Conservation (phyloP, 75 land plant species). For the Picea glauca region DNA sequence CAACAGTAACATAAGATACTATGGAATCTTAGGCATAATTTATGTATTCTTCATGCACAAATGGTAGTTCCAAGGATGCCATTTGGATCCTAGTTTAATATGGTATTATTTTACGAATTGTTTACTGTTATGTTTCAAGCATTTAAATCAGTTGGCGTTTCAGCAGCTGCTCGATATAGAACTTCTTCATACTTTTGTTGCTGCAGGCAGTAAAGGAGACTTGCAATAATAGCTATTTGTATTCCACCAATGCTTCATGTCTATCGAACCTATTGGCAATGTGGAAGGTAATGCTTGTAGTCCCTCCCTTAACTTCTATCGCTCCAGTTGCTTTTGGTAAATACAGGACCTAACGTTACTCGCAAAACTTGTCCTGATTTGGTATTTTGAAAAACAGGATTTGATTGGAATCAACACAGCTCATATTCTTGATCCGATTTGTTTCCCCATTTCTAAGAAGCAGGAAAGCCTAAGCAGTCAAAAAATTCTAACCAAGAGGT, state of each 20-base stretch:
- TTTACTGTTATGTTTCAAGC: not conserved
- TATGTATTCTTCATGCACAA: too few species aligned
- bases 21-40: too few species aligned
- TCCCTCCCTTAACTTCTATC: too few species aligned
- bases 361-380: not conserved
- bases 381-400: not conserved
- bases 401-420: constrained; percentile 7
- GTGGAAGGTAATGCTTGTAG: too few species aligned
- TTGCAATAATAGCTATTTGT: constrained; percentile 31
- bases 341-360: not conserved
- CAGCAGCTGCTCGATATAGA: not conserved
- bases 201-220: constrained; percentile 17
- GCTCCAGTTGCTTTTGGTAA: too few species aligned
- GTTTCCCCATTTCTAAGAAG: not conserved
- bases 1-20: too few species aligned
- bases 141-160: not conserved
- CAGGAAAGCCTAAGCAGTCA: not conserved
- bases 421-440: constrained; percentile 12
- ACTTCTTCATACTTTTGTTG: not conserved
- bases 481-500: constrained; percentile 17
- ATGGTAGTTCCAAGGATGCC: too few species aligned
- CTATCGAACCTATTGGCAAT: not conserved
- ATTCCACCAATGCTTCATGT: constrained; percentile 24
- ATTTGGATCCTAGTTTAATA: not conserved
- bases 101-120: too few species aligned